These are phyloP conservation scores for Gorgonomyces haynaldii DNA, from an alignment of 192 early-diverging fungal species.

Conservation along the genomic window DNA sequence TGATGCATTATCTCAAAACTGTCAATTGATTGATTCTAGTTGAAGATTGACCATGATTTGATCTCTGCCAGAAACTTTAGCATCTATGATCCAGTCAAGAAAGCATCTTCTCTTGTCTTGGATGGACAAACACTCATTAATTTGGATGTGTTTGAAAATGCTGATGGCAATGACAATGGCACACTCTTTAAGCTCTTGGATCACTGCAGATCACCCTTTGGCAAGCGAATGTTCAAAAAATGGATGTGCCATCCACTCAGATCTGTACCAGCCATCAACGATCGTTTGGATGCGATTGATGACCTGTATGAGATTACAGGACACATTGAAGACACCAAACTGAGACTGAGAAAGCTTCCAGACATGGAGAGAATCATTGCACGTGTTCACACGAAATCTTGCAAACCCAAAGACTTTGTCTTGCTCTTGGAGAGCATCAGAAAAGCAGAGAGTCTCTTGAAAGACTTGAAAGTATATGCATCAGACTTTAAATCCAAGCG, in stretches of 20 bases:
- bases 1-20: slow-evolving; percentile 78
- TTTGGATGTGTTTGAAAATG: slow-evolving; percentile 82
- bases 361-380: slow-evolving; percentile 88
- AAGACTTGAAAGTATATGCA: slow-evolving; percentile 10
- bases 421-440: slow-evolving; percentile 47
- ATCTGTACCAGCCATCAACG: slow-evolving; percentile 52
- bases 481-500: slow-evolving; percentile 42
- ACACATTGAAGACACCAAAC: slow-evolving; percentile 10
- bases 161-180: slow-evolving; percentile 62
- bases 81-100: slow-evolving; percentile 72
- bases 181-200: slow-evolving; percentile 79
- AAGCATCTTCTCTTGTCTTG: slow-evolving; percentile 62
- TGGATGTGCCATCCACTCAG: slow-evolving; percentile 89
- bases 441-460: slow-evolving; percentile 19
- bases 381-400: slow-evolving; percentile 75
- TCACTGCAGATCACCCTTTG: slow-evolving; percentile 79
- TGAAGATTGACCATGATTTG: slow-evolving; percentile 78
- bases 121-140: slow-evolving; percentile 91
- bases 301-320: slow-evolving; percentile 44
- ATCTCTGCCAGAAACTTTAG: slow-evolving; percentile 76
- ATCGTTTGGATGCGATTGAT: slow-evolving; percentile 79
- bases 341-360: slow-evolving; percentile 39
- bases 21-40: slow-evolving; percentile 35
- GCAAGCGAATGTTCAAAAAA: slow-evolving; percentile 42
- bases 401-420: slow-evolving; percentile 78